Evolutionary conservation across 129 eudicot genomes (phyloP), one percentile per base, ranked within the genome.

Genomic region (Mikania micrantha): DNA sequence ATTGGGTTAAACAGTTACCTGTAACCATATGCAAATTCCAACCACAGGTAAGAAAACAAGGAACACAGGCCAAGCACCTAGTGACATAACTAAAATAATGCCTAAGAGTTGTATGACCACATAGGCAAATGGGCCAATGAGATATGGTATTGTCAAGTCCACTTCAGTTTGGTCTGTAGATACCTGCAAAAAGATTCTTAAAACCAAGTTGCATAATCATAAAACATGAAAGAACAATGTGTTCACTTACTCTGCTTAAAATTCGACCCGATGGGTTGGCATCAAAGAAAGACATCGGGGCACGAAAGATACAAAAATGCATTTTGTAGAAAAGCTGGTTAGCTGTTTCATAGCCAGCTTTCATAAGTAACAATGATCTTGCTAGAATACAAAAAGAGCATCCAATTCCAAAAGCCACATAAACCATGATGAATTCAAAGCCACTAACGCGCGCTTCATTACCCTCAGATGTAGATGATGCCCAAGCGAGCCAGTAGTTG

Each of bases 281-380:
- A 83, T 92, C 98, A 65, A 92, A 92, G 81, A 92, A 92, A 40
- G 98, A 84, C 98, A 92, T 92, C 15, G 98, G 96, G 12, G 98
- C 98, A 21, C 96, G 91, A 35, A 92, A 88, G 52, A 92, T 77
- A 75, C 86, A 73, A 10, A 36, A 38, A 74, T 88, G 92, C 98
- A 93, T 93, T 68, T 82, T 93, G 72, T 83, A 70, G 72, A 93
- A 93, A 42, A 93, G 88, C 40, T 36, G 49, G 19, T 79, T 78
- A 34, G 98, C 95, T 3, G 98, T 93, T 83, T 86, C 82, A 73
- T 74, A 91, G 8, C 87, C 88, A 27, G 83, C 84, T 36, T 85
- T 66, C 50, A 60, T 80, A 69, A 83, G 66, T 52, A 84, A 63
- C 49, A 84, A n/a, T 49, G 91, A 64, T 75, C 96, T 81, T 11